These are phyloP conservation scores for Entoloma clypeatum DNA, from an alignment of 1,284 basidiomycete species.

Conservation along the genomic window DNA sequence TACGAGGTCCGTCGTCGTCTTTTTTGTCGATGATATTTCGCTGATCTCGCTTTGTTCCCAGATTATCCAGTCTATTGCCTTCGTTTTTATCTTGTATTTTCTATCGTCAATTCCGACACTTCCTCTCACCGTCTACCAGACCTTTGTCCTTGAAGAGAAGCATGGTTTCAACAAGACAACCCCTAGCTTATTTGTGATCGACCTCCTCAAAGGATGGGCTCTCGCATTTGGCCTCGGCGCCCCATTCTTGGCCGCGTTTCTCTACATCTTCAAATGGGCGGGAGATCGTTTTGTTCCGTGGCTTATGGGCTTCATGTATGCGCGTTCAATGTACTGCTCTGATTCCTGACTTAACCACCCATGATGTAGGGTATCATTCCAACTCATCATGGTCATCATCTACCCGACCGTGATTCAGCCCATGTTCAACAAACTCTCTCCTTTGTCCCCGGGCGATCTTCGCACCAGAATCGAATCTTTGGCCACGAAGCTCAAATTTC, in stretches of 20 bases:
- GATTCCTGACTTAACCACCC: not conserved
- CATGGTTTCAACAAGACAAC: conserved; percentile 98
- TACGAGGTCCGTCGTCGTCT: conserved; percentile 51
- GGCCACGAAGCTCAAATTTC: conserved; percentile 83
- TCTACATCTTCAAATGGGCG: conserved; percentile 90
- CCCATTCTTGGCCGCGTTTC: conserved; percentile 84
- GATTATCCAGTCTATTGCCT: conserved; percentile 85
- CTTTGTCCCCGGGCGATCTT: conserved; percentile 73
- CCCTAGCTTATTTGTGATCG: conserved; percentile 66
- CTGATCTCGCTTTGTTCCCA: conserved; percentile 10
- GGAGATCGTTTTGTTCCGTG: conserved; percentile 87
- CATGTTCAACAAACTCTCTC: conserved; percentile 94
- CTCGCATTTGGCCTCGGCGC: conserved; percentile 77
- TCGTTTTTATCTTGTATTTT: conserved; percentile 66
- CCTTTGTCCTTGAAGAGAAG: conserved; percentile 92
- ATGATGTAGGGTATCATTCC: conserved; percentile 67
- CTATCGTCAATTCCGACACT: conserved; percentile 67
- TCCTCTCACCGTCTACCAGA: conserved; percentile 79
- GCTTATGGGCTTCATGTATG: conserved; percentile 82
- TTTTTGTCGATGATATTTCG: not conserved
- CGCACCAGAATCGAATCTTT: conserved; percentile 72
- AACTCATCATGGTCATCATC: conserved; percentile 80
- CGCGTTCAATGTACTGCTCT: conserved; percentile 8
- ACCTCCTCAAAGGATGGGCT: conserved; percentile 78
- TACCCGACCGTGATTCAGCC: conserved; percentile 94